These are phyloP conservation scores for Auricularia sp. DNA, from an alignment of 768 basidiomycete species.

Conservation along the genomic window DNA sequence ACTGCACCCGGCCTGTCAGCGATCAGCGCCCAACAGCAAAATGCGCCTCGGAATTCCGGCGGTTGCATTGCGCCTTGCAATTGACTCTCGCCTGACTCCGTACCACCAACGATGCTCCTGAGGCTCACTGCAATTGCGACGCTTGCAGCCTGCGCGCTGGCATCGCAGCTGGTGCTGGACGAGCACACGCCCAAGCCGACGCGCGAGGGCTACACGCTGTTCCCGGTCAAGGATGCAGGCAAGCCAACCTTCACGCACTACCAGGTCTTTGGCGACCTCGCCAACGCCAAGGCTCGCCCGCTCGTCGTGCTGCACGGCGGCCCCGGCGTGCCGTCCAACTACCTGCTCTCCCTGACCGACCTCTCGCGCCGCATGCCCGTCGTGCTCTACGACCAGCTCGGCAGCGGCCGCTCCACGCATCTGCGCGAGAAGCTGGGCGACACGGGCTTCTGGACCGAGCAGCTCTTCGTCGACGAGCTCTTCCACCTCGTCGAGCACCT, in stretches of 20 bases:
- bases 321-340: constrained; percentile 36
- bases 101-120: no score
- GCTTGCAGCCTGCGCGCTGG: no score
- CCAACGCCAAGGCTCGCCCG: constrained; percentile 15
- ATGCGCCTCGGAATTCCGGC: no score
- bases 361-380: constrained; percentile 33
- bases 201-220: not conserved
- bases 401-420: constrained; percentile 37
- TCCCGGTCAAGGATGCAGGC: not conserved
- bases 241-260: constrained; percentile 5
- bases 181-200: not conserved
- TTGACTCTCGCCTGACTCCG: no score
- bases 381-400: constrained; percentile 49
- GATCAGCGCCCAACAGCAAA: not conserved
- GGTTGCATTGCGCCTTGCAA: no score
- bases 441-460: constrained; percentile 34
- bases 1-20: not conserved
- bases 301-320: constrained; percentile 40
- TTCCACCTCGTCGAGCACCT: constrained; percentile 35
- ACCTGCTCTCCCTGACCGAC: constrained; percentile 31
- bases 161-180: no score
- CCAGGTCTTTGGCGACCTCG: constrained; percentile 5
- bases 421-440: constrained; percentile 28
- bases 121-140: no score
- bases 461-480: constrained; percentile 47